A percentile compares a stretch with the other conserved stretches of the same genome.
These are phyloP conservation scores for Leptographium radiaticola DNA, from an alignment of 2,329 filamentous ascomycete genomes.

Conservation along the genomic window DNA sequence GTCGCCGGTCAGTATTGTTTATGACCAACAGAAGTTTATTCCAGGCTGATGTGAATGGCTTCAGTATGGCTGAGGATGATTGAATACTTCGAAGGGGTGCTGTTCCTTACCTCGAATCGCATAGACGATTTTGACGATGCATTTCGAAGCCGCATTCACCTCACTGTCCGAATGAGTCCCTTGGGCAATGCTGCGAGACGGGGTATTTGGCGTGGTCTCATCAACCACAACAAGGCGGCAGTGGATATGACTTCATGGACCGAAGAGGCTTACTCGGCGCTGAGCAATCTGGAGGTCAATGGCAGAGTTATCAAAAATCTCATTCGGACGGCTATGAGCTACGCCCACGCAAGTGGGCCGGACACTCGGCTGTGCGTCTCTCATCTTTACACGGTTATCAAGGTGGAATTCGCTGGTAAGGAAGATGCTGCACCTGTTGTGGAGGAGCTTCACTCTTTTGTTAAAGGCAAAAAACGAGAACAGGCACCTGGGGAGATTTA, in stretches of 20 bases:
- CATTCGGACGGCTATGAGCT: not conserved
- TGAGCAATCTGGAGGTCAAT: not conserved
- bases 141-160: not conserved
- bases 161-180: not conserved
- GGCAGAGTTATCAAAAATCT: not conserved
- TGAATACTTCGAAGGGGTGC: not conserved
- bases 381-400: not conserved
- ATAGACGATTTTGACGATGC: not conserved
- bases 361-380: not conserved
- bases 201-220: not conserved
- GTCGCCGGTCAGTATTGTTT: not conserved
- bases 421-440: not conserved
- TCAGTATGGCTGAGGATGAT: slow-evolving; percentile 1
- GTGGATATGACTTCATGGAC: not conserved
- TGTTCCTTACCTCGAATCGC: slow-evolving; percentile 1
- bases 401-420: not conserved
- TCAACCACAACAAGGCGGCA: not conserved
- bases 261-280: not conserved
- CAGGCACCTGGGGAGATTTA: not conserved
- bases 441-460: not conserved
- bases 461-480: not conserved
- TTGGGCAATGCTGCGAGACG: not conserved
- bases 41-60: not conserved
- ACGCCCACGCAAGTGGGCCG: not conserved
- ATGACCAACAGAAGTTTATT: too few relatives aligned